A percentile compares a stretch with the other conserved stretches of the same genome.
Conservation (phyloP, 148 eudicot species). For the Rhododendron williamsianum region DNA sequence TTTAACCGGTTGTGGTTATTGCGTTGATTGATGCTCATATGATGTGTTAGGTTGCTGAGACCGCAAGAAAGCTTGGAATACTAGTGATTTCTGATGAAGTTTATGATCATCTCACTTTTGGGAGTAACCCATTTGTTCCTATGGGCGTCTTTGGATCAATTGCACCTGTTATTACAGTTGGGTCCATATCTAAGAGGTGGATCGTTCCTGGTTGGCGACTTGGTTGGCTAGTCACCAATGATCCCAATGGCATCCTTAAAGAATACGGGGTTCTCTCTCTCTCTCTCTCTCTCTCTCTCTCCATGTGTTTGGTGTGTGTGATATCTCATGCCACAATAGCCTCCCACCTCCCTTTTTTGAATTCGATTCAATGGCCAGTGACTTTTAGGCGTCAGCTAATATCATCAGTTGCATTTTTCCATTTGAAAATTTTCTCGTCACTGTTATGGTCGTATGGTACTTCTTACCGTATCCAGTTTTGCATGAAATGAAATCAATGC, state of each 20-base stretch:
- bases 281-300: conserved; percentile 7
- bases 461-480: background rate
- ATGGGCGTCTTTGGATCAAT: conserved; percentile 60
- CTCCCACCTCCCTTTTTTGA: background rate
- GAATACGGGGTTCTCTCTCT: conserved; percentile 44
- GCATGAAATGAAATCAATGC: background rate
- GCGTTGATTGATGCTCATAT: background rate
- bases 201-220: conserved; percentile 82
- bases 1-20: background rate
- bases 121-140: conserved; percentile 66
- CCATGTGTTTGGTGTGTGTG: background rate
- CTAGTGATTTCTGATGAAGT: conserved; percentile 80
- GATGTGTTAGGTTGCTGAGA: conserved; percentile 52
- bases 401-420: background rate
- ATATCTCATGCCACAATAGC: background rate
- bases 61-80: conserved; percentile 66
- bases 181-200: conserved; percentile 82
- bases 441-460: background rate
- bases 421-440: background rate
- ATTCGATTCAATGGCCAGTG: background rate
- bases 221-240: conserved; percentile 68
- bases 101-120: conserved; percentile 51
- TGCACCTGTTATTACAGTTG: conserved; percentile 63
- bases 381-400: background rate
- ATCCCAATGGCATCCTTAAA: conserved; percentile 52